A percentile compares a stretch with the other conserved stretches of the same genome.
Conservation (phyloP, 2,329 filamentous ascomycete species). For the Cordyceps fumosorosea region DNA sequence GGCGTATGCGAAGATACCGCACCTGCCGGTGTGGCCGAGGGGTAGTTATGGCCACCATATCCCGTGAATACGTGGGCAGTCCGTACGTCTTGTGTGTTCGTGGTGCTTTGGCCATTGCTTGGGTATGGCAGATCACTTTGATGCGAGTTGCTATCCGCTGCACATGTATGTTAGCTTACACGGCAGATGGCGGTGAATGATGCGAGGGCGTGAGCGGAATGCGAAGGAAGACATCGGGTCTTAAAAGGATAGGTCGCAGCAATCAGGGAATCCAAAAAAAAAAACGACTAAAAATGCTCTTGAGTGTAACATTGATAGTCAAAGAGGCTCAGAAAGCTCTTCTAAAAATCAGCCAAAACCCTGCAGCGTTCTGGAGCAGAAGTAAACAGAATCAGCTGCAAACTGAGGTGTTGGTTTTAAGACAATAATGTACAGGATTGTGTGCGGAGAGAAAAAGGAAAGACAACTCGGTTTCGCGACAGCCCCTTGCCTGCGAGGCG, state of each 20-base stretch:
- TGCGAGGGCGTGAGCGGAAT: not conserved
- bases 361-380: conserved; percentile 22
- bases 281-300: not conserved
- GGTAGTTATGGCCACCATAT: conserved; percentile 57
- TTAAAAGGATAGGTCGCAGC: not conserved
- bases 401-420: conserved; percentile 36
- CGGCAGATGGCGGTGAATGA: not conserved
- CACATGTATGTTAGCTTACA: conserved; percentile 2
- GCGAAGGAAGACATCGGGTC: not conserved
- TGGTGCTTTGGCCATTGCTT: not conserved
- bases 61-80: conserved; percentile 68
- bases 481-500: conserved; percentile 8
- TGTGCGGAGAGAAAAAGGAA: conserved; percentile 16
- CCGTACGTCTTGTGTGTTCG: conserved; percentile 49
- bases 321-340: conserved; percentile 5
- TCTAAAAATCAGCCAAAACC: conserved; percentile 10
- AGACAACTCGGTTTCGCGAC: conserved; percentile 7
- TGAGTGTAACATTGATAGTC: conserved; percentile 11
- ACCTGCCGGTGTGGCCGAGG: conserved; percentile 41
- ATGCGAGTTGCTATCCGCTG: not conserved
- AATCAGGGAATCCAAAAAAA: not conserved
- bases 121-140: not conserved
- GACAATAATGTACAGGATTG: conserved; percentile 50
- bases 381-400: conserved; percentile 34
- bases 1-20: conserved; percentile 58